Base-by-base conservation (phyloP, 305 asterid species). In the Caryopteris hybrid region DNA sequence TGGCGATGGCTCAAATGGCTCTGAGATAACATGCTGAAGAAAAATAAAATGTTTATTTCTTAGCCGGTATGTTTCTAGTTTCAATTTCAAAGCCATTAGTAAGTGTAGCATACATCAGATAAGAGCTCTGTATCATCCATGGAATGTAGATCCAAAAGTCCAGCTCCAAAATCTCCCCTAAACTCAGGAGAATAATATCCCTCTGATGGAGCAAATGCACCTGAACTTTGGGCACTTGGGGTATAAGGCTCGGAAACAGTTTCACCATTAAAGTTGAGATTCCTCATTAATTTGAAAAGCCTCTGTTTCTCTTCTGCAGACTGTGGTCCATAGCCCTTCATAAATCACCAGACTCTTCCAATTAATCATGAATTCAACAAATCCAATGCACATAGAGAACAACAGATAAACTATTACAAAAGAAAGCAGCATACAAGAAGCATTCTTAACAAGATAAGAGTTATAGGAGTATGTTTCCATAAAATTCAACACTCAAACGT, bases 61-160 rank as follows among this genome's bases (percentile, higher is more conserved):
- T 53, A 55, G 75, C 66, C 21, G 9, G 57, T 29, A 55, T 50
- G 10, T 64, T 58, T 33, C 70, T 70, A 71, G 31, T 21, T 59
- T 56, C 47, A 23, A 25, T 43, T 55, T 33, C 41, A 31, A 38
- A 51, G 29, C 34, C 59, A 50, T 51, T 27, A 47, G 17, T 17
- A 72, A 31, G 73, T 46, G 72, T 36, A 21, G 67, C 80, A 66
- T 84, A 91, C 99, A 88, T 92, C 99, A 36, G 98, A 83, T 83
- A 95, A 84, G 77, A 95, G 98, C 80, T 90, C 99, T 0, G 97
- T 92, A 69, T 95, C 99, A 81, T 95, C 99, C 99, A 95, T 88
- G 67, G 99, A 83, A 81, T 95, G 98, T 68, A 95, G 81, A 80
- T 95, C 99, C 86, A 95, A 78, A 77, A 95, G 99, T 42, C 99